Evolutionary conservation across 1,284 basidiomycete genomes (phyloP).

Genomic region (Heterobasidion irregulare): DNA sequence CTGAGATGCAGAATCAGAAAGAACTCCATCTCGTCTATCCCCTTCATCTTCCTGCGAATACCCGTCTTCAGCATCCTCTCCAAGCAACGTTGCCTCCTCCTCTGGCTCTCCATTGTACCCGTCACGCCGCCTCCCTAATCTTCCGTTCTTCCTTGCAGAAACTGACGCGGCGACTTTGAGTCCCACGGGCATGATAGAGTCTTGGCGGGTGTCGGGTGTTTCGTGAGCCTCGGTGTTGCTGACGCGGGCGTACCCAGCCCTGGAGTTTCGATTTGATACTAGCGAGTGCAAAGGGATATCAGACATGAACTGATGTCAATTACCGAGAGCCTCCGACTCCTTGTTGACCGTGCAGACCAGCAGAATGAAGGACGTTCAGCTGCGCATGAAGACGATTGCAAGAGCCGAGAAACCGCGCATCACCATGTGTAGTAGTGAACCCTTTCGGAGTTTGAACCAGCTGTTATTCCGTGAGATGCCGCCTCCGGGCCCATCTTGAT

Average conservation of each 20-base stretch:
- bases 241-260: conserved; percentile 14
- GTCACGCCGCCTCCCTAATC: conserved; percentile 29
- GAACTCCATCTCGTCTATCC: conserved; percentile 16
- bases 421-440: background rate
- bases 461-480: too few relatives aligned
- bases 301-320: conserved; percentile 37
- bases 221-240: conserved; percentile 1
- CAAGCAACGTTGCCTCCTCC: conserved; percentile 44
- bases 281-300: conserved; percentile 63
- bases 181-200: conserved; percentile 5
- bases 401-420: too few relatives aligned
- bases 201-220: conserved; percentile 4
- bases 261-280: conserved; percentile 36
- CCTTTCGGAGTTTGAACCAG: background rate
- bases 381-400: too few relatives aligned
- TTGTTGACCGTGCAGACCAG: background rate
- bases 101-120: conserved; percentile 52
- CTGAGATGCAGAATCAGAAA: conserved; percentile 14
- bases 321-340: background rate
- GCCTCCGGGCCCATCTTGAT: too few relatives aligned
- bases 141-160: conserved; percentile 2
- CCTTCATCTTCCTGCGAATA: conserved; percentile 22
- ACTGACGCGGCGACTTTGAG: conserved; percentile 5
- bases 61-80: conserved; percentile 27
- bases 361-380: background rate